Conservation (phyloP, 2,329 filamentous ascomycete species). For the Arachnopeziza araneosa region DNA sequence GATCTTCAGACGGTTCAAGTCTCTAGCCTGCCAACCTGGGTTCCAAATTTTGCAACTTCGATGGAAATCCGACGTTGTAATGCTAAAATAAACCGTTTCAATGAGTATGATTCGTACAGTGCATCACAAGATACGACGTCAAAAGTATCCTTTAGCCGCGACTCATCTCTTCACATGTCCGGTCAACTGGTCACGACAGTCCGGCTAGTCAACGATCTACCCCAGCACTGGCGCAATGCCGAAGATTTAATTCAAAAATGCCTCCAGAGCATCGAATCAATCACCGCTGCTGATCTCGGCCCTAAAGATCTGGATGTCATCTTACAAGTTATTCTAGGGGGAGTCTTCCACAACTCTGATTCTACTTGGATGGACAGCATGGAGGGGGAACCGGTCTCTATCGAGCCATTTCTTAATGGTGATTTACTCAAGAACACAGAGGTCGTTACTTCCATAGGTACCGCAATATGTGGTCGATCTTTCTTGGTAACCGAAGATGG, state of each 20-base stretch:
- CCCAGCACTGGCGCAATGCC: not conserved
- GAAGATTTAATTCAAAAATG: not conserved
- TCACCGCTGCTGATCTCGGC: not conserved
- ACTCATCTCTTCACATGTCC: not conserved
- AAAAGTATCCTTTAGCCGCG: not conserved
- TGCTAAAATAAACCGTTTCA: not conserved
- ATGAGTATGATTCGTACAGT: not conserved
- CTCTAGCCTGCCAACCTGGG: not conserved
- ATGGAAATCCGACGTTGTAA: not conserved
- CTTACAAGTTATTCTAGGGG: too few species aligned
- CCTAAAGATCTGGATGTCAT: too few species aligned
- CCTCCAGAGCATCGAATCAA: not conserved
- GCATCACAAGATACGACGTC: not conserved
- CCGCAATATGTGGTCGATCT: not conserved
- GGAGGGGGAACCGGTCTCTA: too few species aligned
- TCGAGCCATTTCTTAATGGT: too few species aligned
- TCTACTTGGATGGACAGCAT: too few species aligned
- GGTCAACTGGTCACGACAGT: not conserved
- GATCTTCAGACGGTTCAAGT: not conserved
- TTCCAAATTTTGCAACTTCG: not conserved
- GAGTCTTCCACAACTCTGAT: too few species aligned
- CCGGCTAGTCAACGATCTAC: not conserved
- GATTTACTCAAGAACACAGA: not conserved
- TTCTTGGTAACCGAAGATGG: conserved; percentile 4
- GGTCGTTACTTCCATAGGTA: not conserved